phyloP scores from a whole-genome alignment of 306 rosid species.

The Rosa chinensis region DNA sequence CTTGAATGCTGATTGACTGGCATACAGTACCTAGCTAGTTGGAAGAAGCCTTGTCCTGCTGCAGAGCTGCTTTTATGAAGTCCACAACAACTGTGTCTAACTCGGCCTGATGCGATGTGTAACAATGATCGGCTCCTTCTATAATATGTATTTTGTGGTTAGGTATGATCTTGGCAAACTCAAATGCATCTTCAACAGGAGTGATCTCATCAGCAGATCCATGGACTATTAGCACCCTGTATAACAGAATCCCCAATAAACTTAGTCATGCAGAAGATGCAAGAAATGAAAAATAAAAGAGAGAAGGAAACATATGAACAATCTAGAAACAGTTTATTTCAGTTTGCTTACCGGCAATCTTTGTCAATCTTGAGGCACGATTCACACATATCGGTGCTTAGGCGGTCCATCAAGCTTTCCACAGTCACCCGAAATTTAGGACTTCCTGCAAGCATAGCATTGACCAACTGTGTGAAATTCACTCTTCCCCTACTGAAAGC shows the following conservation, averaged over 20 bases:
- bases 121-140: not conserved
- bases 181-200: not conserved
- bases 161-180: constrained; percentile 8
- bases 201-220: not conserved
- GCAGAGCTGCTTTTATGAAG: not conserved
- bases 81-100: not conserved
- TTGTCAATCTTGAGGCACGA: constrained; percentile 61
- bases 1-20: not conserved
- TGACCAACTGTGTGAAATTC: constrained; percentile 3
- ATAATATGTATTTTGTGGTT: constrained; percentile 3
- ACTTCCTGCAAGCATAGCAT: constrained; percentile 30
- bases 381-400: constrained; percentile 56
- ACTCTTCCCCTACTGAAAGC: not conserved
- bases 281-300: not conserved
- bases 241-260: not conserved
- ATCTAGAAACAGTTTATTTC: not conserved
- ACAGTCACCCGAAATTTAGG: constrained; percentile 45
- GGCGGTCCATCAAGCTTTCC: constrained; percentile 64
- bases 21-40: not conserved
- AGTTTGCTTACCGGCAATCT: constrained; percentile 54
- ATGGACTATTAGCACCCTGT: constrained; percentile 6
- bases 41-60: not conserved
- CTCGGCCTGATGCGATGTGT: not conserved
- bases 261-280: not conserved
- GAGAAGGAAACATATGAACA: not conserved